Percentiles rank a stretch among this genome's conserved stretches.
Conservation (phyloP, 2,329 filamentous ascomycete species). For the Sclerotinia sclerotiorum region DNA sequence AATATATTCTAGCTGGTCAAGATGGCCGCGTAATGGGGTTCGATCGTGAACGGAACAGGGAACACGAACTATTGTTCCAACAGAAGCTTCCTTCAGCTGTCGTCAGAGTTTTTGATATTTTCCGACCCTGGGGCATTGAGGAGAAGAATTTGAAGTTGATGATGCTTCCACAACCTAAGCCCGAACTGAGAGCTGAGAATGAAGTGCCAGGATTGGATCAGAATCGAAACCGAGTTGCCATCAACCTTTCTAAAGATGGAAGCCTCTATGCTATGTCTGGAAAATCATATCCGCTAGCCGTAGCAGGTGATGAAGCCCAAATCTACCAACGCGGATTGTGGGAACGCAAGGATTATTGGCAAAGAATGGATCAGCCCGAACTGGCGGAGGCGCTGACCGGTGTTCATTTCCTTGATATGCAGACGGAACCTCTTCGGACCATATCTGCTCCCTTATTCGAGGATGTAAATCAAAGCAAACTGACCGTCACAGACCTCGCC, state of each 20-base stretch:
- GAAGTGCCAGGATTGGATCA: slow-evolving; percentile 46
- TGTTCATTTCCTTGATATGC: slow-evolving; percentile 63
- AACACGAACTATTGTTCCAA: slow-evolving; percentile 54
- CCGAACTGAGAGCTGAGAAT: slow-evolving; percentile 53
- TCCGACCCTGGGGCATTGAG: slow-evolving; percentile 67
- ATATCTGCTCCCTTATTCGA: slow-evolving; percentile 43
- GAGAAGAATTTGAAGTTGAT: slow-evolving; percentile 72
- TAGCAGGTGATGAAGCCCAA: slow-evolving; percentile 58
- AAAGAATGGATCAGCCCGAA: slow-evolving; percentile 45
- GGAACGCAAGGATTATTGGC: slow-evolving; percentile 42
- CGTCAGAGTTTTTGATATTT: slow-evolving; percentile 85
- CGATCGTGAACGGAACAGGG: slow-evolving; percentile 53
- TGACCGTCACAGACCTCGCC: slow-evolving; percentile 22
- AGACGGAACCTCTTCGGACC: slow-evolving; percentile 47
- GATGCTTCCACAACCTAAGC: slow-evolving; percentile 79
- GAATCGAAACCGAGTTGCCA: slow-evolving; percentile 68
- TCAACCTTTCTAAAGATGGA: slow-evolving; percentile 83
- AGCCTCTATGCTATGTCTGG: slow-evolving; percentile 96
- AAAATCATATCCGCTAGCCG: slow-evolving; percentile 78
- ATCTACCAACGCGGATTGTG: slow-evolving; percentile 57
- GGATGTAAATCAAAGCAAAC: slow-evolving; percentile 37
- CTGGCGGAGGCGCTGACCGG: slow-evolving; percentile 65
- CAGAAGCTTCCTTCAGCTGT: slow-evolving; percentile 75
- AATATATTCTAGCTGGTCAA: slow-evolving; percentile 83
- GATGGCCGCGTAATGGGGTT: slow-evolving; percentile 83